Percentiles rank a stretch among this genome's conserved stretches.
Evolutionary conservation across 2,329 filamentous ascomycete species (phyloP).

Genomic region (Pseudopithomyces maydicus): DNA sequence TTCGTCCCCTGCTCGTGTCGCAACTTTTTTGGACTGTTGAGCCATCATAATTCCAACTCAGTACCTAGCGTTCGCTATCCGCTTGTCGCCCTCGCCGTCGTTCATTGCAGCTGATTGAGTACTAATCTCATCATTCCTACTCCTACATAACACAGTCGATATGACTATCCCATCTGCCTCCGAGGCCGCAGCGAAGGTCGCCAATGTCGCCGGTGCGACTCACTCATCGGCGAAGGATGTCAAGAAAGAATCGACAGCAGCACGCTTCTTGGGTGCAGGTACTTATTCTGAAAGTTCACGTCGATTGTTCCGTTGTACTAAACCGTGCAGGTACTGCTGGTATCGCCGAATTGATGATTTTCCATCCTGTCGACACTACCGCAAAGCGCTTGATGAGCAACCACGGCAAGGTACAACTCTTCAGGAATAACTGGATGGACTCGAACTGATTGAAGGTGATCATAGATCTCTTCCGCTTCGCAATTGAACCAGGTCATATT

Average conservation of each 20-base stretch:
- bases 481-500: conserved; percentile 92
- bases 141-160: neutral
- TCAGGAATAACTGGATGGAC: neutral
- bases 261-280: conserved; percentile 92
- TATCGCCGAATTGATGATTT: conserved; percentile 90
- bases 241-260: conserved; percentile 87
- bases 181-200: conserved; percentile 36
- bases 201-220: conserved; percentile 33
- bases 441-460: conserved; percentile 18
- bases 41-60: neutral
- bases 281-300: conserved; percentile 16
- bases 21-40: conserved; percentile 13
- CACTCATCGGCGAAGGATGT: conserved; percentile 60
- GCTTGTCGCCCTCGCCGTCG: conserved; percentile 4
- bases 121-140: neutral
- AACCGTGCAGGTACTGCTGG: conserved; percentile 75
- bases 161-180: conserved; percentile 36
- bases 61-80: neutral
- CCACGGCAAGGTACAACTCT: conserved; percentile 67
- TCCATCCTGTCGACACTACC: conserved; percentile 85
- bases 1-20: conserved; percentile 6
- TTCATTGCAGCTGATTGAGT: neutral
- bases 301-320: conserved; percentile 4
- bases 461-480: conserved; percentile 60
- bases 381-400: conserved; percentile 99